phyloP scores from a whole-genome alignment of 2,329 filamentous ascomycete species.

The Coniochaeta prunicola region DNA sequence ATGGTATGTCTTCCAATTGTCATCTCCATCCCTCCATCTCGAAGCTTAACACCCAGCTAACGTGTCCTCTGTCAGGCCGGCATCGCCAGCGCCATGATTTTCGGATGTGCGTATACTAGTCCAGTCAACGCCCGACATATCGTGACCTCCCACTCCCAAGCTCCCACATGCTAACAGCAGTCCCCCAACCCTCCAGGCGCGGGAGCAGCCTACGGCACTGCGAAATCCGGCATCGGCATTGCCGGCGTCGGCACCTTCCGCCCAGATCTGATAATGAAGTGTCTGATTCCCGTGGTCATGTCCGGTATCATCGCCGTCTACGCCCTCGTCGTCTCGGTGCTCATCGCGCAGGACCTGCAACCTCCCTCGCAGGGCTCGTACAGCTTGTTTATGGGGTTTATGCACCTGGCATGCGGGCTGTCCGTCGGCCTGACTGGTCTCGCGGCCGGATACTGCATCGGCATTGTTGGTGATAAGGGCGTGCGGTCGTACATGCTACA shows the following conservation, averaged over 20 bases:
- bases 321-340: slow-evolving; percentile 89
- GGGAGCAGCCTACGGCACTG: slow-evolving; percentile 80
- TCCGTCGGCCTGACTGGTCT: slow-evolving; percentile 89
- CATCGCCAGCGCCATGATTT: slow-evolving; percentile 76
- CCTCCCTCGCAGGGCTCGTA: slow-evolving; percentile 64
- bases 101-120: slow-evolving; percentile 58
- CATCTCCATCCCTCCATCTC: not conserved
- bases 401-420: slow-evolving; percentile 87
- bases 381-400: slow-evolving; percentile 84
- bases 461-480: slow-evolving; percentile 88
- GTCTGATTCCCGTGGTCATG: slow-evolving; percentile 88
- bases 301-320: slow-evolving; percentile 99
- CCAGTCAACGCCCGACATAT: slow-evolving; percentile 9
- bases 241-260: slow-evolving; percentile 78
- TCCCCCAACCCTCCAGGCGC: slow-evolving; percentile 33
- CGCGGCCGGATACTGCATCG: slow-evolving; percentile 93
- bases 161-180: not conserved
- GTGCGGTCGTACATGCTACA: slow-evolving; percentile 96
- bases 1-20: slow-evolving; percentile 54
- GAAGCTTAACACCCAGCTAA: slow-evolving; percentile 9
- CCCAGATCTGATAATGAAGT: slow-evolving; percentile 90
- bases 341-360: slow-evolving; percentile 85
- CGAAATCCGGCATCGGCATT: slow-evolving; percentile 84
- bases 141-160: slow-evolving; percentile 3
- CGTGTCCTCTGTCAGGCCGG: slow-evolving; percentile 47